A percentile compares a stretch with the other conserved stretches of the same genome.
These are phyloP conservation scores for Solanum stenotomum DNA, from an alignment of 257 asterid genomes.

Conservation along the genomic window DNA sequence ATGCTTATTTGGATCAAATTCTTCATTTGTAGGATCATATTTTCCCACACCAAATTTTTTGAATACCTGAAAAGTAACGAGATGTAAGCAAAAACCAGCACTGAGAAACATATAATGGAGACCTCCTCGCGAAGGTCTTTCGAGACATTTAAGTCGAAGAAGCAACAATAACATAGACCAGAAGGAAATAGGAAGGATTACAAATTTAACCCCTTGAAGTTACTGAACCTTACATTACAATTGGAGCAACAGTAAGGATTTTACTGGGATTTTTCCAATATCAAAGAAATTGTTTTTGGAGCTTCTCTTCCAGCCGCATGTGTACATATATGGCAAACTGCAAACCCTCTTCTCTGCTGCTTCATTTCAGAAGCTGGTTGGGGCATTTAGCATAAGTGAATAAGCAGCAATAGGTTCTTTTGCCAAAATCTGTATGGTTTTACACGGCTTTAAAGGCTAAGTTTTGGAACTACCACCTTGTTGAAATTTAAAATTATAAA, in stretches of 20 bases:
- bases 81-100: background rate
- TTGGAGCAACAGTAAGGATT: background rate
- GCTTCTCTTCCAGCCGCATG: background rate
- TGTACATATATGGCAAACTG: background rate
- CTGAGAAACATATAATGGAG: background rate
- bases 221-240: background rate
- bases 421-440: background rate
- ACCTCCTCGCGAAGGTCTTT: background rate
- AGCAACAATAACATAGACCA: background rate
- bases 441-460: background rate
- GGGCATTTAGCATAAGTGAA: background rate
- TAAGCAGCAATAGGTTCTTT: background rate
- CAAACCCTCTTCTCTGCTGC: background rate
- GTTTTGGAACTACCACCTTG: background rate
- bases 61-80: conserved; percentile 43
- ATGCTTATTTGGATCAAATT: conserved; percentile 92
- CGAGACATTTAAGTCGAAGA: background rate
- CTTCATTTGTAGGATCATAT: conserved; percentile 59
- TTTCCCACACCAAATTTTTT: conserved; percentile 71
- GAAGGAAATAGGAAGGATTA: background rate
- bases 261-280: background rate
- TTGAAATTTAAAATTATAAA: background rate
- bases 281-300: background rate
- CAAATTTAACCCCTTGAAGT: background rate
- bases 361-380: background rate